Conservation (phyloP, 2,329 filamentous ascomycete species). For the Ophiosphaerella korrae region DNA sequence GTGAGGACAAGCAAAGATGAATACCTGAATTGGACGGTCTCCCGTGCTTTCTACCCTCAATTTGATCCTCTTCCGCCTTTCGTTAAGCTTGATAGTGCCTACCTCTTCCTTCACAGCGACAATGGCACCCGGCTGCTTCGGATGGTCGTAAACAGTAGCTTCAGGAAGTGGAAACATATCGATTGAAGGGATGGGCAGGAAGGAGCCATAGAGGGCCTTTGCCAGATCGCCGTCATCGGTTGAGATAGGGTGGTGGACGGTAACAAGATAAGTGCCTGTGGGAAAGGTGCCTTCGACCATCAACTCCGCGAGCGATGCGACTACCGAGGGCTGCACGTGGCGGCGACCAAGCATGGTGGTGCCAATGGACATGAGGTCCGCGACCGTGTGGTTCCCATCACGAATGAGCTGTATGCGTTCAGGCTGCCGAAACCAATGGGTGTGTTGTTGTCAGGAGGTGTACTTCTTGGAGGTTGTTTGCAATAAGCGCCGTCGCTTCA, state of each 20-base stretch:
- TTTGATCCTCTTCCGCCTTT: slow-evolving; percentile 72
- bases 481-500: slow-evolving; percentile 85
- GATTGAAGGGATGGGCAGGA: slow-evolving; percentile 76
- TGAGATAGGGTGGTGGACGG: slow-evolving; percentile 86
- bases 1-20: slow-evolving; percentile 7
- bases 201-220: slow-evolving; percentile 89
- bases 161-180: slow-evolving; percentile 70
- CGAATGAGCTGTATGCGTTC: slow-evolving; percentile 72
- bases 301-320: slow-evolving; percentile 77
- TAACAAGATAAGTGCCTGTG: slow-evolving; percentile 90
- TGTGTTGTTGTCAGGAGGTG: slow-evolving; percentile 12
- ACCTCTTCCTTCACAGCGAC: slow-evolving; percentile 70
- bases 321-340: slow-evolving; percentile 85
- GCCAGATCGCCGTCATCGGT: slow-evolving; percentile 84
- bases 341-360: slow-evolving; percentile 91
- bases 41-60: slow-evolving; percentile 83
- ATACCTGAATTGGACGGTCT: slow-evolving; percentile 85
- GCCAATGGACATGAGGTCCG: slow-evolving; percentile 90
- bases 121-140: slow-evolving; percentile 78
- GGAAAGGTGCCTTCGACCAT: slow-evolving; percentile 95
- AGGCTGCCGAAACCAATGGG: slow-evolving; percentile 18
- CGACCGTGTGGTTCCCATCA: slow-evolving; percentile 90
- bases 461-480: slow-evolving; percentile 87
- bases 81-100: slow-evolving; percentile 70
- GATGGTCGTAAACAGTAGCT: slow-evolving; percentile 67